A percentile compares a stretch with the other conserved stretches of the same genome.
These are phyloP conservation scores for Coemansia sp. DNA, from an alignment of 192 early-diverging fungal genomes.

Conservation along the genomic window DNA sequence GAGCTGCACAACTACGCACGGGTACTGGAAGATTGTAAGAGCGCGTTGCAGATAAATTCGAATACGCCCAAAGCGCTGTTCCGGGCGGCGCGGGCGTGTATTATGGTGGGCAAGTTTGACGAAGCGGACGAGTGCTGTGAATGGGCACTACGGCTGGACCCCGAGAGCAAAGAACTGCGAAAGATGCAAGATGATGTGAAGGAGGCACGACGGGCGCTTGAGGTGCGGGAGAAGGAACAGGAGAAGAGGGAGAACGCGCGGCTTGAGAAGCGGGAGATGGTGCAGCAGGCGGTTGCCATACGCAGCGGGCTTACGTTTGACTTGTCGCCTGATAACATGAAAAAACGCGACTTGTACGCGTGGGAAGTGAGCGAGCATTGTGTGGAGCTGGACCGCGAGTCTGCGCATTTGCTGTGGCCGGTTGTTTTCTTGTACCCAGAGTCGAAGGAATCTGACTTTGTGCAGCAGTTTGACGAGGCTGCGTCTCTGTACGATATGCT, in stretches of 20 bases:
- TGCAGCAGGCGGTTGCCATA: constrained; percentile 54
- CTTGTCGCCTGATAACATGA: constrained; percentile 3
- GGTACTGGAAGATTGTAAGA: constrained; percentile 86
- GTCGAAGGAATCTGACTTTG: constrained; percentile 83
- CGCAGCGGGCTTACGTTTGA: constrained; percentile 41
- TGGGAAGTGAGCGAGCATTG: constrained; percentile 55
- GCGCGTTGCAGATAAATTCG: constrained; percentile 70
- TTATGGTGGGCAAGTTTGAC: constrained; percentile 71
- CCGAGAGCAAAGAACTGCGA: constrained; percentile 54
- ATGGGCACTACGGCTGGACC: constrained; percentile 66
- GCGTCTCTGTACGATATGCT: constrained; percentile 82
- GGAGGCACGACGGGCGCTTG: constrained; percentile 5
- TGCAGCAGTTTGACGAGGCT: constrained; percentile 80
- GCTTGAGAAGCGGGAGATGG: constrained; percentile 43
- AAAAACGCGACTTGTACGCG: constrained; percentile 7
- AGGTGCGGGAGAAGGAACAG: constrained; percentile 25
- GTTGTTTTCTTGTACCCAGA: constrained; percentile 96
- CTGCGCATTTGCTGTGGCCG: constrained; percentile 71
- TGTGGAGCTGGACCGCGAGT: constrained; percentile 57
- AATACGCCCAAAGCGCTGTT: constrained; percentile 91
- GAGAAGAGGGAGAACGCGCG: constrained; percentile 45
- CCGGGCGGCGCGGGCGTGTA: constrained; percentile 80
- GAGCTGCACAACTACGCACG: constrained; percentile 81
- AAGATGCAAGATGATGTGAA: constrained; percentile 35
- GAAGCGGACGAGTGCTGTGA: constrained; percentile 87